Evolutionary conservation across 2,329 filamentous ascomycete species (phyloP), one percentile per base, ranked within the genome.

Genomic region (Metarhizium album): DNA sequence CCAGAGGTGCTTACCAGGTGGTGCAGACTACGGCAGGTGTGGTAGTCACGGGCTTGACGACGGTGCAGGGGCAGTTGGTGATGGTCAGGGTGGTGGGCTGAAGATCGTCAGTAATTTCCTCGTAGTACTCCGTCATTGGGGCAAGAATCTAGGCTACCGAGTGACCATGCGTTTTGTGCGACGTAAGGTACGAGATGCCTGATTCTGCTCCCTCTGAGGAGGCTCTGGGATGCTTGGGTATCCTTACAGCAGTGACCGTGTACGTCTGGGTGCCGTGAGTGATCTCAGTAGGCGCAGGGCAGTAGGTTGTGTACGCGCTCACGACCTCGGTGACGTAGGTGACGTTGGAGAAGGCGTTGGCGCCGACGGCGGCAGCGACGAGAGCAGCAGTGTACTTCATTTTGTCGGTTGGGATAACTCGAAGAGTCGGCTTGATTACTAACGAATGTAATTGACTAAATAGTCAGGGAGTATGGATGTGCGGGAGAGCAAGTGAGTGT

Each of bases 11-110:
- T 63, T 71, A 78, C 74, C 76, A 79, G 69, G 69, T 70, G 65
- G 70, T 61, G 77, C 77, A 80, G 66, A 70, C 59, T 45, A 79
- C 75, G 45, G 70, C 66, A 55, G 73, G 71, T 64, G 72, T 70
- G 66, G 70, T 74, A 64, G 70, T 68, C 59, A 82, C 70, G 50
- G 79, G 77, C 72, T 75, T 77, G 71, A 73, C 76, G 69, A 81
- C 63, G 64, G 79, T 87, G 82, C 82, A 86, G 60, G 82, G 79
- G 77, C 83, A 85, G 75, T 84, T 74, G 61, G 80, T 80, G 75
- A 86, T 79, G 72, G 83, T 86, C 68, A 86, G 69, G 66, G 80
- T 83, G 66, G 81, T 83, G 65, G 83, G 70, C 78, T 80, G 48
- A 29, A 8, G 7, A 8, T 29, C 6, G 27, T 29, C 11, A 29